phyloP scores from a whole-genome alignment of 2,329 filamentous ascomycete genomes.

The Xylaria sp. region DNA sequence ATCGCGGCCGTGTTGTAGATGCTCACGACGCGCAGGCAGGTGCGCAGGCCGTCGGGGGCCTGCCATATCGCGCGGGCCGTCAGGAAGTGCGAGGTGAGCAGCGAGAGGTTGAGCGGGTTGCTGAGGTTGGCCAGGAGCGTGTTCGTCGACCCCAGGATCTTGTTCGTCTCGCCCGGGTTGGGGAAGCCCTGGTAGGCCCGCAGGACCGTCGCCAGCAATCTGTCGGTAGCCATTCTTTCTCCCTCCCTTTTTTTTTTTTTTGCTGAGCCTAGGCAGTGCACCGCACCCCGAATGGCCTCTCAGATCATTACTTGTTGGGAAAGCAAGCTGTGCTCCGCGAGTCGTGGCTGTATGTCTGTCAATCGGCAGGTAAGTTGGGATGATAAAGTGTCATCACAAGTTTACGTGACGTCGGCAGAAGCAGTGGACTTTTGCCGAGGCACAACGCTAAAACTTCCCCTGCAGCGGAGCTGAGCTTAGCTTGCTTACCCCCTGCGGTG shows the following conservation, averaged over 20 bases:
- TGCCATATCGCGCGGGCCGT: slow-evolving; percentile 73
- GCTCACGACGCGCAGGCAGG: slow-evolving; percentile 67
- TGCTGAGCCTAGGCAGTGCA: not conserved
- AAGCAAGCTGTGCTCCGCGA: not conserved
- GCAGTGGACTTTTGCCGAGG: slow-evolving; percentile 31
- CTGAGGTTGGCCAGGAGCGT: slow-evolving; percentile 69
- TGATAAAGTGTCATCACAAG: slow-evolving; percentile 3
- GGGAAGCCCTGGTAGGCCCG: slow-evolving; percentile 59
- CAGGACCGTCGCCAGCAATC: slow-evolving; percentile 67
- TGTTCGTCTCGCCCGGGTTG: slow-evolving; percentile 53
- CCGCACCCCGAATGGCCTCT: not conserved
- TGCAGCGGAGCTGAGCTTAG: not conserved
- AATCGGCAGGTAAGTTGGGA: slow-evolving; percentile 7
- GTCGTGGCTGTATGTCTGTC: not conserved
- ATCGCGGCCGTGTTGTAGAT: slow-evolving; percentile 70
- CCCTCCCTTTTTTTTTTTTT: not conserved
- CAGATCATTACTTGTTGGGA: not conserved
- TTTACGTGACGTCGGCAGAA: slow-evolving; percentile 6
- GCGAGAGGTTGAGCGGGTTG: slow-evolving; percentile 74
- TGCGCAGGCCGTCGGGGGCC: slow-evolving; percentile 61
- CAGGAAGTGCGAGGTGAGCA: slow-evolving; percentile 73
- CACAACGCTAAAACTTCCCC: slow-evolving; percentile 21
- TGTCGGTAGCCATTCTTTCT: slow-evolving; percentile 64
- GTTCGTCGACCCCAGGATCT: slow-evolving; percentile 67
- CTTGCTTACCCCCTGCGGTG: slow-evolving; percentile 2